These are phyloP conservation scores for Sporothrix inflata DNA, from an alignment of 2,329 filamentous ascomycete species.

Conservation along the genomic window DNA sequence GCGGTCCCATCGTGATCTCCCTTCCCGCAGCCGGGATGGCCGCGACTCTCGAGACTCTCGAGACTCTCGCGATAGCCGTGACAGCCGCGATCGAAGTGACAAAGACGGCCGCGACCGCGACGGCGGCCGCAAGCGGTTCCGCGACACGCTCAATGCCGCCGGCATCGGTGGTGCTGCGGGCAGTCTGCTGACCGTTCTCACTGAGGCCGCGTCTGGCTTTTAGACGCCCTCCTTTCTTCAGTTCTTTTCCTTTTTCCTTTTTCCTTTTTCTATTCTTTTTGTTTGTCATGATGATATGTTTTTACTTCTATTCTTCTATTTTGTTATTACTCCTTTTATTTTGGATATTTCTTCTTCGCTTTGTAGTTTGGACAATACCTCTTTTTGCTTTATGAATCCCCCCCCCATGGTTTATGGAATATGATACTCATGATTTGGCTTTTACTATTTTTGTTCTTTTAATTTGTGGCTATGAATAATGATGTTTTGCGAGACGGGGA, in stretches of 20 bases:
- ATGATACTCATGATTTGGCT: neutral
- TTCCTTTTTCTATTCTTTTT: neutral
- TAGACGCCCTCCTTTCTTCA: slow-evolving; percentile 28
- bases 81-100: slow-evolving; percentile 25
- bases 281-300: slow-evolving; percentile 4
- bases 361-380: neutral
- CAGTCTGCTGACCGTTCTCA: slow-evolving; percentile 60
- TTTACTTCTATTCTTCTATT: neutral
- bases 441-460: neutral
- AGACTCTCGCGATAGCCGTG: neutral
- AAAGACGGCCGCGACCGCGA: slow-evolving; percentile 23
- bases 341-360: neutral
- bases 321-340: neutral
- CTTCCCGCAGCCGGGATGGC: neutral
- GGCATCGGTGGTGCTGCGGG: slow-evolving; percentile 64
- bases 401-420: neutral
- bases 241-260: neutral
- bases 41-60: neutral
- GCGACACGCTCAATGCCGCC: slow-evolving; percentile 60
- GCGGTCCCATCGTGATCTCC: neutral
- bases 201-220: slow-evolving; percentile 54
- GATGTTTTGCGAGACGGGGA: neutral
- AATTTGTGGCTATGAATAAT: neutral
- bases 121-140: slow-evolving; percentile 46
- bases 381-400: neutral